A percentile compares a stretch with the other conserved stretches of the same genome.
Evolutionary conservation across 441 rosid genomes (phyloP).

Genomic region (Erysimum pusillum): DNA sequence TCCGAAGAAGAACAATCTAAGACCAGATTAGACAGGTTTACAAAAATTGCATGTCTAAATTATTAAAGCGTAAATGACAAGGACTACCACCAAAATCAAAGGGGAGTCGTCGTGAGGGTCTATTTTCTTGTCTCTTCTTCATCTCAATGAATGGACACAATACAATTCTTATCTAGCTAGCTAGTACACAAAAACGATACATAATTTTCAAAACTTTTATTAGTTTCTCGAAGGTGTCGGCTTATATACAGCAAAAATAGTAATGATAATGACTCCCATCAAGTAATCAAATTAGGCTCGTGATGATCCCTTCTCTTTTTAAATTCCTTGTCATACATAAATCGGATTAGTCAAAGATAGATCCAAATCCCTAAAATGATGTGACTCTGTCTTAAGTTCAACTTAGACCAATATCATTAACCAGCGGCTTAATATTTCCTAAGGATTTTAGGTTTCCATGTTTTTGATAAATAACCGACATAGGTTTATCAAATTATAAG

Average conservation of each 20-base stretch:
- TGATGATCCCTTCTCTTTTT: conserved; percentile 20
- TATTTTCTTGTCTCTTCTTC: conserved; percentile 28
- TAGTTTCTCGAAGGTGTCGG: conserved; percentile 21
- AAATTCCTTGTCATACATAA: conserved; percentile 1
- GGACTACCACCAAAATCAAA: conserved; percentile 44
- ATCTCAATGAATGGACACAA: conserved; percentile 26
- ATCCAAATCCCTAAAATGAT: conserved; percentile 40
- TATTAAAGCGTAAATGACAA: conserved; percentile 37
- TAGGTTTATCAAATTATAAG: not conserved
- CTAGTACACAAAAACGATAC: not conserved
- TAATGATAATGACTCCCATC: conserved; percentile 33
- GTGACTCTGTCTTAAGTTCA: not conserved
- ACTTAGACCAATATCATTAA: not conserved
- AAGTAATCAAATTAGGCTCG: conserved; percentile 17
- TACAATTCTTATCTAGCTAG: conserved; percentile 15
- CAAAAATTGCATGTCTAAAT: conserved; percentile 9
- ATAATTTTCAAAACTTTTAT: not conserved
- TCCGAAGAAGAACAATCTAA: not conserved
- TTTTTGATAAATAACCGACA: not conserved
- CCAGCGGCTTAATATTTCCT: not conserved
- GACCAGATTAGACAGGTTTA: conserved; percentile 11
- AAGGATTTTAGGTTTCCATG: not conserved
- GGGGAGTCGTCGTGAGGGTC: conserved; percentile 34
- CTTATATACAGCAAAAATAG: conserved; percentile 20
- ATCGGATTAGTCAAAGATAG: conserved; percentile 31